Percentiles rank a stretch among this genome's conserved stretches.
These are phyloP conservation scores for Blakeslea trispora DNA, from an alignment of 371 early-diverging fungal species.

Conservation along the genomic window DNA sequence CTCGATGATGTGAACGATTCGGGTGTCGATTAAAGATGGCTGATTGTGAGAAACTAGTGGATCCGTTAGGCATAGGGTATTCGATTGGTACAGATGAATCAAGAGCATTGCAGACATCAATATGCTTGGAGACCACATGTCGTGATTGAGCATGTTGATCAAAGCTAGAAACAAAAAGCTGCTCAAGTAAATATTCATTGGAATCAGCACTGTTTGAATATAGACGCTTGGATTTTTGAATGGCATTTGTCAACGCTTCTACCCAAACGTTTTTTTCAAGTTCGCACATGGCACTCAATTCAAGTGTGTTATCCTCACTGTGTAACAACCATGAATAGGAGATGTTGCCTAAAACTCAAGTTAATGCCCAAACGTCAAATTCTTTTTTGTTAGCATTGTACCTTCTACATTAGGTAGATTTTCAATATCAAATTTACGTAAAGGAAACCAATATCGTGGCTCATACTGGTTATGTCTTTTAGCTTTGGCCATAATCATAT, in stretches of 20 bases:
- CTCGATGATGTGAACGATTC: background rate
- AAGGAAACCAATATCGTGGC: conserved; percentile 58
- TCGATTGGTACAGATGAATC: conserved; percentile 9
- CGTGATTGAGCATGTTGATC: conserved; percentile 14
- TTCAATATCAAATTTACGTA: conserved; percentile 50
- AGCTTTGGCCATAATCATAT: conserved; percentile 56
- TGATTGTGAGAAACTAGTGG: conserved; percentile 24
- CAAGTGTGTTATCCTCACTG: conserved; percentile 16
- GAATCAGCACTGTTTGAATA: conserved; percentile 16
- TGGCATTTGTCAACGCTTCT: conserved; percentile 13
- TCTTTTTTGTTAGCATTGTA: no score
- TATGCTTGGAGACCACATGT: background rate
- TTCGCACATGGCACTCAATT: conserved; percentile 23
- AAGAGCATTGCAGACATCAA: no score
- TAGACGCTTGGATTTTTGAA: conserved; percentile 16
- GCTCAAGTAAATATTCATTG: conserved; percentile 24
- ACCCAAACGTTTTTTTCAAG: conserved; percentile 26
- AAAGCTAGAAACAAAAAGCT: conserved; percentile 29
- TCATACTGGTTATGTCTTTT: conserved; percentile 53
- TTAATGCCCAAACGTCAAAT: no score
- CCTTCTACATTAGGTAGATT: conserved; percentile 35
- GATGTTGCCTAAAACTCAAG: conserved; percentile 11
- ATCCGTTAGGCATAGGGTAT: conserved; percentile 19
- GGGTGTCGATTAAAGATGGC: conserved; percentile 21
- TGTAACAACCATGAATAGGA: conserved; percentile 17